Evolutionary conservation across 805 yeast genomes (phyloP).

Genomic region (Isabelozyma gotoi): DNA sequence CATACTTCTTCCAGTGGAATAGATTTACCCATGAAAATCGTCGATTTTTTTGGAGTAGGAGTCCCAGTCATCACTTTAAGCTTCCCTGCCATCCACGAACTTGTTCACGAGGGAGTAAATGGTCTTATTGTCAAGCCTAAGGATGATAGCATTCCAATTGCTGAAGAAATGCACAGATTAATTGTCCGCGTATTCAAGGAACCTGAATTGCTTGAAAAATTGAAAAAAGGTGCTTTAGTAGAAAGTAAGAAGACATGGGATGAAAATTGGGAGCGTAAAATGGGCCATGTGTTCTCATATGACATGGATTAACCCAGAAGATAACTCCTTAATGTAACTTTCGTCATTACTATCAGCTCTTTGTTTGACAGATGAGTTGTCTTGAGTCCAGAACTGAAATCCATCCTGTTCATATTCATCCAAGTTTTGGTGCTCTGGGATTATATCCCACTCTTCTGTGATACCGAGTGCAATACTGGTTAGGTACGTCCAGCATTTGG

Average conservation of each 20-base stretch:
- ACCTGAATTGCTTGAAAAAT: slow-evolving; percentile 27
- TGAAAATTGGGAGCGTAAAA: slow-evolving; percentile 59
- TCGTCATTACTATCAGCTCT: slow-evolving; percentile 31
- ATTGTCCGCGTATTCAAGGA: slow-evolving; percentile 27
- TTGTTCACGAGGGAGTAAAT: slow-evolving; percentile 66
- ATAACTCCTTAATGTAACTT: slow-evolving; percentile 24
- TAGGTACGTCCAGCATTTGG: slow-evolving; percentile 58
- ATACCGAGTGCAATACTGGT: slow-evolving; percentile 25
- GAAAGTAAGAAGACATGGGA: slow-evolving; percentile 77
- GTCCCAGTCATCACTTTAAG: slow-evolving; percentile 81
- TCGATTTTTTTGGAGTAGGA: slow-evolving; percentile 95
- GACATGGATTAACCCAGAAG: slow-evolving; percentile 2
- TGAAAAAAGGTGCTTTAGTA: slow-evolving; percentile 68
- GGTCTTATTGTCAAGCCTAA: slow-evolving; percentile 55
- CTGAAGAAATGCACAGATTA: slow-evolving; percentile 23
- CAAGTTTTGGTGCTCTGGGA: slow-evolving; percentile 51
- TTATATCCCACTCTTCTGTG: slow-evolving; percentile 17
- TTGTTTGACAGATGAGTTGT: slow-evolving; percentile 18
- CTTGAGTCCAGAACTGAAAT: slow-evolving; percentile 49
- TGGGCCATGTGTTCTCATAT: slow-evolving; percentile 33
- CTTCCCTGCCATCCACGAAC: slow-evolving; percentile 76
- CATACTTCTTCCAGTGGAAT: slow-evolving; percentile 91
- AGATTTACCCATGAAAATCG: slow-evolving; percentile 95
- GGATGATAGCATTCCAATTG: slow-evolving; percentile 14
- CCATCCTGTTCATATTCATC: slow-evolving; percentile 45